Percentiles rank a stretch among this genome's conserved stretches.
These are phyloP conservation scores for Boletus sp. DNA, from an alignment of 768 basidiomycete genomes.

Conservation along the genomic window DNA sequence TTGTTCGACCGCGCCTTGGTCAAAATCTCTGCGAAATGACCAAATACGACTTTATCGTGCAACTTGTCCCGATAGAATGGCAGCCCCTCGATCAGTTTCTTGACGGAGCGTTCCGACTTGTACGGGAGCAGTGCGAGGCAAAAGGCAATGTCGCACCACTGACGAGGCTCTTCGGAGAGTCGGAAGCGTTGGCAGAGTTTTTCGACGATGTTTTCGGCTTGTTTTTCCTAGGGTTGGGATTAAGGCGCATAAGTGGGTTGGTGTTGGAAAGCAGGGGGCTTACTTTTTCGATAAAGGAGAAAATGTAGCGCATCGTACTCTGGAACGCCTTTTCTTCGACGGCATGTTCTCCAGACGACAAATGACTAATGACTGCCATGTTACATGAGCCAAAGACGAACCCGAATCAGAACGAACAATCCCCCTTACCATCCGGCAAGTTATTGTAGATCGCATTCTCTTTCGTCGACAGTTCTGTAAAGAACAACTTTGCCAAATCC, in stretches of 20 bases:
- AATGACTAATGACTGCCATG: slow-evolving; percentile 81
- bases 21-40: slow-evolving; percentile 86
- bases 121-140: slow-evolving; percentile 92
- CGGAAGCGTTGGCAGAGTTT: slow-evolving; percentile 97
- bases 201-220: slow-evolving; percentile 95
- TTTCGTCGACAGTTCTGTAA: slow-evolving; percentile 92
- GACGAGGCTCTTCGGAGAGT: slow-evolving; percentile 80
- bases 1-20: slow-evolving; percentile 89
- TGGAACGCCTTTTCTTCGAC: slow-evolving; percentile 93
- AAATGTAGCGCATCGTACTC: slow-evolving; percentile 91
- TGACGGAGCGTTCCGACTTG: slow-evolving; percentile 95
- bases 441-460: slow-evolving; percentile 99
- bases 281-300: slow-evolving; percentile 95
- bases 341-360: slow-evolving; percentile 86
- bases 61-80: slow-evolving; percentile 96
- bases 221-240: slow-evolving; percentile 72
- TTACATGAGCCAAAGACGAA: slow-evolving; percentile 3
- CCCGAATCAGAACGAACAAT: background rate
- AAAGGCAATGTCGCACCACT: slow-evolving; percentile 97
- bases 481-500: slow-evolving; percentile 97
- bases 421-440: slow-evolving; percentile 77
- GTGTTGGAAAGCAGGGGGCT: slow-evolving; percentile 8
- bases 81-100: slow-evolving; percentile 91
- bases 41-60: slow-evolving; percentile 80
- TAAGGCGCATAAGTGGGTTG: background rate